Conservation (phyloP, 129 eudicot species). For the Centella asiatica region DNA sequence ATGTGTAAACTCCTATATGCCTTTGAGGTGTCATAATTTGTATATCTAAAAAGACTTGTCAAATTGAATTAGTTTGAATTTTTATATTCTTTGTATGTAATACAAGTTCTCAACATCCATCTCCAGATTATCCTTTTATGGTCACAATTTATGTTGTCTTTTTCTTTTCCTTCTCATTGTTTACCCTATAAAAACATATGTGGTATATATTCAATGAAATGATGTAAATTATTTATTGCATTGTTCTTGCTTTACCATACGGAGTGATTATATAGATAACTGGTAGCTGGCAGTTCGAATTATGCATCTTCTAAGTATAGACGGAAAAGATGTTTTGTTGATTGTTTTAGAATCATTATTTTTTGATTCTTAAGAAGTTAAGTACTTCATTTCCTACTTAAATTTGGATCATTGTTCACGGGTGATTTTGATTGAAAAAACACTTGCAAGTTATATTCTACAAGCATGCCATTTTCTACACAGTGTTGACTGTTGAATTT, state of each 20-base stretch:
- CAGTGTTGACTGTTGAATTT: background rate
- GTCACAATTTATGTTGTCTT: background rate
- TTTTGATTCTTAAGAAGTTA: no score
- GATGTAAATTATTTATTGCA: no score
- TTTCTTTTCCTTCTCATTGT: background rate
- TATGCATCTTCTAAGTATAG: no score
- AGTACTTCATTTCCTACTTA: background rate
- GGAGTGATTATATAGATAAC: no score
- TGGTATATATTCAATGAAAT: background rate
- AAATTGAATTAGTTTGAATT: background rate
- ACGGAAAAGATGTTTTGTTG: no score
- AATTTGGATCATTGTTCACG: constrained; percentile 35
- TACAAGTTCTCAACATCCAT: background rate
- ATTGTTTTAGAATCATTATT: no score
- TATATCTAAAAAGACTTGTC: background rate
- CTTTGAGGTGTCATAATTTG: background rate
- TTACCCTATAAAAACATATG: background rate
- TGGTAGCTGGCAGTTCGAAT: background rate
- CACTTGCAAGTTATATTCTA: constrained; percentile 2
- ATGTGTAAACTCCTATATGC: constrained; percentile 3
- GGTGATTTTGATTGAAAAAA: constrained; percentile 27
- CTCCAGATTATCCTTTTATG: background rate
- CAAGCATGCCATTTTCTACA: background rate
- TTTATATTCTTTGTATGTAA: background rate
- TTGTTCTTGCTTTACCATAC: no score